A percentile compares a stretch with the other conserved stretches of the same genome.
These are phyloP conservation scores for Boletus subparvulus DNA, from an alignment of 768 basidiomycete species.

Conservation along the genomic window DNA sequence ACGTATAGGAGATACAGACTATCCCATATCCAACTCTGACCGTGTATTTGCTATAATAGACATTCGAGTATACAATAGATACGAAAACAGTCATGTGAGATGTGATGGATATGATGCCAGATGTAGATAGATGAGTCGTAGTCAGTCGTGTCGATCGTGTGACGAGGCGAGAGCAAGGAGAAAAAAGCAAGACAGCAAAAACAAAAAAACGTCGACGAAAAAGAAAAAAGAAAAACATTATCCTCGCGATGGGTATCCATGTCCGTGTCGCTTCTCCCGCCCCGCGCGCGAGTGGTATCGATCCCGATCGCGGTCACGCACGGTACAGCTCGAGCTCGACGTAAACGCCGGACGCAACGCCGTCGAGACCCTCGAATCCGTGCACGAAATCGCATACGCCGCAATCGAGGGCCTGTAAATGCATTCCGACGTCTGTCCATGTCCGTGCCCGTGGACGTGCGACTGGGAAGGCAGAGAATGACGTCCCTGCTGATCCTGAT, in stretches of 20 bases:
- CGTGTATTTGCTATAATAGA: too few relatives aligned
- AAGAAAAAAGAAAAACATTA: neutral
- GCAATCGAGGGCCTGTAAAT: conserved; percentile 33
- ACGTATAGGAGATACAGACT: too few relatives aligned
- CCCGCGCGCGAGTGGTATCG: conserved; percentile 20
- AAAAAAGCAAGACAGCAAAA: neutral
- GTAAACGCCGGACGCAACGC: conserved; percentile 35
- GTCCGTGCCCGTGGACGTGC: conserved; percentile 1
- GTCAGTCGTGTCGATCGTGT: conserved; percentile 2
- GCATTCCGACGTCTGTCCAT: conserved; percentile 19
- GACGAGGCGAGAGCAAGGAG: neutral
- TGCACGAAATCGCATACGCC: conserved; percentile 33
- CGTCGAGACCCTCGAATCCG: conserved; percentile 35
- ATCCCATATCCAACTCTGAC: too few relatives aligned
- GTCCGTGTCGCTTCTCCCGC: conserved; percentile 17
- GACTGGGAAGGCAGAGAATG: neutral
- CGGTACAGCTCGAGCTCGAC: conserved; percentile 16
- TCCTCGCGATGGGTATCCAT: conserved; percentile 12
- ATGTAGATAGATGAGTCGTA: neutral
- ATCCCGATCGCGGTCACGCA: conserved; percentile 21
- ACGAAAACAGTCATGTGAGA: too few relatives aligned
- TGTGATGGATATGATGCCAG: too few relatives aligned
- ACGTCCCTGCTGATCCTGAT: conserved; percentile 20
- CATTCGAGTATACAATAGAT: too few relatives aligned
- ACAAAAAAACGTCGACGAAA: neutral